Percentiles rank a stretch among this genome's conserved stretches.
Evolutionary conservation across 2,329 filamentous ascomycete species (phyloP).

Genomic region (Fusarium beomiforme): DNA sequence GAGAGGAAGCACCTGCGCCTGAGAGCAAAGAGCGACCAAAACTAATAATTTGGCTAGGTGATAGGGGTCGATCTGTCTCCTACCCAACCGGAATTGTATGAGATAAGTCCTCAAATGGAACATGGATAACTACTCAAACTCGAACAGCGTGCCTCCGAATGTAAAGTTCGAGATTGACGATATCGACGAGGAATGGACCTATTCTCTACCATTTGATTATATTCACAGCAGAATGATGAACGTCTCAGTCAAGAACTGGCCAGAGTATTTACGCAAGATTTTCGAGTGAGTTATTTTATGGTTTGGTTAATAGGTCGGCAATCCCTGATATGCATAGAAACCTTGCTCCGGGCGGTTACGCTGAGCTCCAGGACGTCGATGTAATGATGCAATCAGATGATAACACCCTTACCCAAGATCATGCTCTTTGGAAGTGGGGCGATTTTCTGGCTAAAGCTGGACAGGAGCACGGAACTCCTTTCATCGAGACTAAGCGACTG

Average conservation of each 20-base stretch:
- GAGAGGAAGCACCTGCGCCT: not conserved
- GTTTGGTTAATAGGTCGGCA: too few relatives aligned
- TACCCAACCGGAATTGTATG: not conserved
- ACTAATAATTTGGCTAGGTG: not conserved
- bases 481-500: slow-evolving; percentile 27
- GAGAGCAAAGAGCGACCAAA: not conserved
- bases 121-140: not conserved
- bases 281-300: not conserved
- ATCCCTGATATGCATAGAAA: not conserved
- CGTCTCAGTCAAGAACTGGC: not conserved
- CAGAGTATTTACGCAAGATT: not conserved
- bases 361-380: slow-evolving; percentile 19
- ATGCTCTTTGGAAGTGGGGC: slow-evolving; percentile 34
- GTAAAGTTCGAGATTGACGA: slow-evolving; percentile 4
- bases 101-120: not conserved
- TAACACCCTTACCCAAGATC: slow-evolving; percentile 21
- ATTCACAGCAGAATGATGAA: slow-evolving; percentile 1
- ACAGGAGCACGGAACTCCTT: slow-evolving; percentile 38
- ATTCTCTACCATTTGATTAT: not conserved
- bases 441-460: slow-evolving; percentile 41
- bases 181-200: not conserved
- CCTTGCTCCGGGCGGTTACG: not conserved
- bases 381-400: slow-evolving; percentile 9
- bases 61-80: slow-evolving; percentile 1
- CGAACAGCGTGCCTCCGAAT: not conserved